Percentiles rank a stretch among this genome's conserved stretches.
phyloP scores from a whole-genome alignment of 352 stramenopile genomes.

The Thraustochytrium sp. region DNA sequence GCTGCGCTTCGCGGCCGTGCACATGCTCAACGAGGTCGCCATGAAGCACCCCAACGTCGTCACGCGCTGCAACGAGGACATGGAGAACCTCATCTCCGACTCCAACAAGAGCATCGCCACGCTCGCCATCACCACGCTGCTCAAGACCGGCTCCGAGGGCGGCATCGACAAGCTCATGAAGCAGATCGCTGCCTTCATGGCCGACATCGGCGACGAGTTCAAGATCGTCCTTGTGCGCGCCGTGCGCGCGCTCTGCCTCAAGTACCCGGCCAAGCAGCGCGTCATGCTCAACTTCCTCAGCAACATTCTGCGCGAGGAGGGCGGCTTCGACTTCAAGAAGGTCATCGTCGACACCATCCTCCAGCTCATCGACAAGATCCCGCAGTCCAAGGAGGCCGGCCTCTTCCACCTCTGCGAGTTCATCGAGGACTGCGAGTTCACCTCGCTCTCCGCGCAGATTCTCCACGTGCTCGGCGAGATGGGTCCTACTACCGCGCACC shows the following conservation, averaged over 20 bases:
- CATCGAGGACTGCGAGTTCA: slow-evolving; percentile 91
- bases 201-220: slow-evolving; percentile 98
- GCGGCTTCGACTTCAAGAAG: slow-evolving; percentile 98
- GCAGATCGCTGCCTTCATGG: slow-evolving; percentile 97
- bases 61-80: slow-evolving; percentile 95
- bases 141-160: slow-evolving; percentile 95
- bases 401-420: slow-evolving; percentile 98
- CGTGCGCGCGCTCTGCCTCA: slow-evolving; percentile 94
- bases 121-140: slow-evolving; percentile 95
- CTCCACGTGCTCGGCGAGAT: slow-evolving; percentile 89
- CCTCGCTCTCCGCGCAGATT: slow-evolving; percentile 81
- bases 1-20: slow-evolving; percentile 91
- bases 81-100: slow-evolving; percentile 94
- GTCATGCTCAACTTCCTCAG: slow-evolving; percentile 95
- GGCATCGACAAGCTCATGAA: slow-evolving; percentile 80
- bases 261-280: slow-evolving; percentile 95
- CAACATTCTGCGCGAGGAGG: slow-evolving; percentile 91
- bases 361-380: slow-evolving; percentile 89
- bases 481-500: slow-evolving; percentile 83
- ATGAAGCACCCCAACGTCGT: slow-evolving; percentile 86
- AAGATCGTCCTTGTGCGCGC: slow-evolving; percentile 97
- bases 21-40: slow-evolving; percentile 83
- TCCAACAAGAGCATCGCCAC: slow-evolving; percentile 95
- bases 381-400: slow-evolving; percentile 92
- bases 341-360: slow-evolving; percentile 96